Evolutionary conservation across 2,329 filamentous ascomycete species (phyloP).

Genomic region (Aspergillus piperis): DNA sequence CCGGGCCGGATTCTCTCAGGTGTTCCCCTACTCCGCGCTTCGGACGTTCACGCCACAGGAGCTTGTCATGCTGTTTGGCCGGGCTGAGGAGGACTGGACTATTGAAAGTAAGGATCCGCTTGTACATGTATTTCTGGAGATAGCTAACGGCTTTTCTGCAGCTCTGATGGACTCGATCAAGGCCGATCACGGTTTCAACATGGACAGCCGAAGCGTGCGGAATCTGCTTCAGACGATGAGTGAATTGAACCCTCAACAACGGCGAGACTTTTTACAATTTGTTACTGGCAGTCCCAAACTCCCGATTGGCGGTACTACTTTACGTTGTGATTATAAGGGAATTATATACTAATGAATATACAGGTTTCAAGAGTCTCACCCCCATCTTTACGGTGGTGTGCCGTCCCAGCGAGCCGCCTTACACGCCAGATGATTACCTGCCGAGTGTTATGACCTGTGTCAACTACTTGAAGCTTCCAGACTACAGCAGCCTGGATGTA

Average conservation of each 20-base stretch:
- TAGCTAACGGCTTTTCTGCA: conserved; percentile 44
- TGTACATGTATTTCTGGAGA: too few relatives aligned
- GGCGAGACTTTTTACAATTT: conserved; percentile 94
- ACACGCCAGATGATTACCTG: conserved; percentile 94
- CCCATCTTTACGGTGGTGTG: conserved; percentile 99
- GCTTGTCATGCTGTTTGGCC: conserved; percentile 89
- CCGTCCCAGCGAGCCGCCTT: conserved; percentile 95
- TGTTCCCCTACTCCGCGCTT: conserved; percentile 91
- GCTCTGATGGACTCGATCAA: conserved; percentile 98
- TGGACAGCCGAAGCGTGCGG: conserved; percentile 93
- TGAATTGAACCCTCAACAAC: conserved; percentile 70
- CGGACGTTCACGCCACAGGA: conserved; percentile 94
- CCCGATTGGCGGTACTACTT: conserved; percentile 80
- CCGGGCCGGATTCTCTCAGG: conserved; percentile 85
- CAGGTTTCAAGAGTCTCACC: conserved; percentile 93
- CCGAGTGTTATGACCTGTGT: conserved; percentile 99
- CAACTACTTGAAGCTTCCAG: conserved; percentile 96
- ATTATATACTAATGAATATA: conserved; percentile 35
- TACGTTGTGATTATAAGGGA: background rate
- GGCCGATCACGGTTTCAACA: conserved; percentile 96
- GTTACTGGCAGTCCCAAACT: conserved; percentile 97
- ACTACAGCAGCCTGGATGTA: conserved; percentile 78
- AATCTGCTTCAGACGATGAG: conserved; percentile 96
- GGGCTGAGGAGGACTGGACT: conserved; percentile 93
- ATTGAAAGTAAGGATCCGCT: conserved; percentile 77